Evolutionary conservation across 148 eudicot species (phyloP).

Genomic region (Chenopodium formosanum): DNA sequence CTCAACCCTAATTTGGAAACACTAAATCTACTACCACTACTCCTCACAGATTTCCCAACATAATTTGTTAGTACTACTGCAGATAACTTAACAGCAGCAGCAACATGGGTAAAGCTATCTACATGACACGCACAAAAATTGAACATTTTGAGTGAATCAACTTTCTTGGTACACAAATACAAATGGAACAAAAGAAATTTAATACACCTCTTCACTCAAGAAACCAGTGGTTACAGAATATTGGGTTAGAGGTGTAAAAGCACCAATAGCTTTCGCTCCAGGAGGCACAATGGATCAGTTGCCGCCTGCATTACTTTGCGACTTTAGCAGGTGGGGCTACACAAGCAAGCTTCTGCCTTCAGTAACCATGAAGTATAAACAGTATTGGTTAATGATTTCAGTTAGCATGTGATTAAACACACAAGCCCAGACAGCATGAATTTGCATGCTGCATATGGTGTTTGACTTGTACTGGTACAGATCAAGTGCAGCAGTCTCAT

Average conservation of each 20-base stretch:
- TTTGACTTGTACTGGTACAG: not conserved
- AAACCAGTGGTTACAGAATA: not conserved
- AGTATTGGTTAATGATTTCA: slow-evolving; percentile 28
- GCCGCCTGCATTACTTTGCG: not conserved
- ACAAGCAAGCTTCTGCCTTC: slow-evolving; percentile 13
- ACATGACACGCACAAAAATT: not conserved
- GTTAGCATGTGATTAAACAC: slow-evolving; percentile 24
- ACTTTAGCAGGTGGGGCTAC: not conserved
- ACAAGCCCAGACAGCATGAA: slow-evolving; percentile 8
- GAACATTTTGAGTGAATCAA: not conserved
- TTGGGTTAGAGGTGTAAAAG: not conserved
- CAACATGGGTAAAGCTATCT: not conserved
- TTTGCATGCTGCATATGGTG: slow-evolving; percentile 12
- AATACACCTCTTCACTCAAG: not conserved
- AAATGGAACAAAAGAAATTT: not conserved
- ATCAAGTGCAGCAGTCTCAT: not conserved
- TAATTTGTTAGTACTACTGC: not conserved
- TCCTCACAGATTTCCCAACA: not conserved
- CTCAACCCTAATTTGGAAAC: not conserved
- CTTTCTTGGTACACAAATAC: slow-evolving; percentile 7
- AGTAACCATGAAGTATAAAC: slow-evolving; percentile 27
- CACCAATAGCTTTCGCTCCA: slow-evolving; percentile 2
- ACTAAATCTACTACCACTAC: not conserved
- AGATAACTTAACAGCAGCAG: not conserved
- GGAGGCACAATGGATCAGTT: not conserved